Base-by-base conservation (phyloP, 192 early-diverging fungal species). In the Paraglomus brasilianum region DNA sequence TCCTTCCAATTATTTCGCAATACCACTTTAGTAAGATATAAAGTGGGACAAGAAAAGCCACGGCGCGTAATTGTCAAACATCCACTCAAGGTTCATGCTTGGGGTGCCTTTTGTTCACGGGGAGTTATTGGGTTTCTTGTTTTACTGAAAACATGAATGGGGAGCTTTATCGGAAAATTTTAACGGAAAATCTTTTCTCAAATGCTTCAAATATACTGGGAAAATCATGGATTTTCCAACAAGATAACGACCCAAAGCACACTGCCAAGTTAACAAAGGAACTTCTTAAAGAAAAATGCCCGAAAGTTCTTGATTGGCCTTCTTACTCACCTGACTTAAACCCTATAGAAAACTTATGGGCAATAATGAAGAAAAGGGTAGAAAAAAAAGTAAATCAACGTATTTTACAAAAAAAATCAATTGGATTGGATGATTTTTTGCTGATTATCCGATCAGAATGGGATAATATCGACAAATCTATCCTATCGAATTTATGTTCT, bases 281-380 rank as follows among this genome's bases (percentile, higher is more conserved):
- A 52, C 52, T 19, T 39, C 57, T 70, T n/a, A 61, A 43, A 30
- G 43, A 56, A 8, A 47, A 51, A 5, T 55, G 70, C 7, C 22
- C 70, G 11, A 42, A 42, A 17, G 22, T 57, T 42, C 36, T 74
- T n/a, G 43, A 61, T 5, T 74, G 73, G 73, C 61, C 61, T 40
- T 40, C 50, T 8, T 49, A 69, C n/a, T 74, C 66, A 9, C 59
- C 59, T 2, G 66, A 74, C 59, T 51, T 70, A 44, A 70, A 74
- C 51, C 58, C 38, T n/a, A 69, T 70, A 60, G 60, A 74, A 14
- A 59, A 74, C 52, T 22, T 70, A 8, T 69, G 73, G 52, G 47
- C 52, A 13, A 13, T 36, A 17, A 10, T 68, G 15, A 45, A 55
- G 55, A 57, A 1, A 57, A 57, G 4, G n/a, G n/a, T n/a, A n/a